Evolutionary conservation across 139 green algal genomes (phyloP).

Genomic region (Chlamydomonas eustigma): DNA sequence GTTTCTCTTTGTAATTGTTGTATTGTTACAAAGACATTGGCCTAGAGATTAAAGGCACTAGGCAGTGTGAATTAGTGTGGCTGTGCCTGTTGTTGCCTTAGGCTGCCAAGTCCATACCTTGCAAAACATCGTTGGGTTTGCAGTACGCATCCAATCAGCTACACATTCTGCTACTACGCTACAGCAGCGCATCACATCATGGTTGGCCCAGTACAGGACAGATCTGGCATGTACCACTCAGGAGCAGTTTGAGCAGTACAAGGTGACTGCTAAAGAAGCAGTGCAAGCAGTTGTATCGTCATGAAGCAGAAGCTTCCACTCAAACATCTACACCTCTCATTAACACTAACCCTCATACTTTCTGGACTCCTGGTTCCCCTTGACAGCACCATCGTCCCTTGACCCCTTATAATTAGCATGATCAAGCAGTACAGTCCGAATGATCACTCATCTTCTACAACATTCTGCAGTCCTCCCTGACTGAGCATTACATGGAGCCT

Average conservation of each 20-base stretch:
- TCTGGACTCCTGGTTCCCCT: background rate
- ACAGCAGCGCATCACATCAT: slow-evolving; percentile 19
- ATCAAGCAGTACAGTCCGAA: background rate
- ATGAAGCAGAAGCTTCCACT: background rate
- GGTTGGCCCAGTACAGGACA: slow-evolving; percentile 25
- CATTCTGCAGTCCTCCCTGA: slow-evolving; percentile 17
- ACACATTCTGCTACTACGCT: slow-evolving; percentile 2
- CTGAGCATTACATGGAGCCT: slow-evolving; percentile 30
- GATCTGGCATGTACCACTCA: slow-evolving; percentile 18
- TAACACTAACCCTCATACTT: background rate
- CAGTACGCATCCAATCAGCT: slow-evolving; percentile 32
- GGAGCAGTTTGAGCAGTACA: background rate
- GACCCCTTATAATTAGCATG: too few relatives aligned
- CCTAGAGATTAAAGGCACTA: background rate
- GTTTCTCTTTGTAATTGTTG: background rate
- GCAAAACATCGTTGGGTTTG: slow-evolving; percentile 21
- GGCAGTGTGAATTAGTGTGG: background rate
- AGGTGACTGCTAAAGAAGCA: background rate
- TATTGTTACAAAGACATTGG: background rate
- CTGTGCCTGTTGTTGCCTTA: slow-evolving; percentile 10
- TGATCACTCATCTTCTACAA: background rate
- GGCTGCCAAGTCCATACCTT: slow-evolving; percentile 14
- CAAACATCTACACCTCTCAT: background rate
- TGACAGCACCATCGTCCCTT: too few relatives aligned
- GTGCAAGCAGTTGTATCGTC: background rate